phyloP scores from a whole-genome alignment of 495 filamentous ascomycete species.

The Podospora pseudoanserina region DNA sequence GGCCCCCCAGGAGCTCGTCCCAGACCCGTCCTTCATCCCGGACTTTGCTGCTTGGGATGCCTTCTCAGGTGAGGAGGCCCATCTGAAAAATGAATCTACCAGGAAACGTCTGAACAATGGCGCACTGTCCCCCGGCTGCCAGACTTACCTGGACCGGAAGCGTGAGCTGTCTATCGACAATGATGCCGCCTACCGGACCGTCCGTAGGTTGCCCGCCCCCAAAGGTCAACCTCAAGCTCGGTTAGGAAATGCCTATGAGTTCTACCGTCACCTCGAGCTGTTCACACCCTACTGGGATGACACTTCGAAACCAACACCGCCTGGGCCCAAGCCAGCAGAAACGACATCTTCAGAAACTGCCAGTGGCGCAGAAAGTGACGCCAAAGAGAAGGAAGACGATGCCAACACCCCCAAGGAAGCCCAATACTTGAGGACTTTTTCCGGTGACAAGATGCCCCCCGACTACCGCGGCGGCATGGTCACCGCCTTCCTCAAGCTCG shows the following conservation, averaged over 20 bases:
- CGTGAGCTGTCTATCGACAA: constrained; percentile 50
- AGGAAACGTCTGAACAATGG: constrained; percentile 43
- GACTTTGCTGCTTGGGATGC: constrained; percentile 45
- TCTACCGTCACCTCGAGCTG: constrained; percentile 52
- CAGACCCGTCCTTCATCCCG: constrained; percentile 46
- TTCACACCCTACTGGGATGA: constrained; percentile 53
- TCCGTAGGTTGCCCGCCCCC: constrained; percentile 48
- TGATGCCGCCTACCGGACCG: constrained; percentile 48
- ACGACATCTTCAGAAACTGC: constrained; percentile 18
- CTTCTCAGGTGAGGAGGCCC: constrained; percentile 42
- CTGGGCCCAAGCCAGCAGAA: constrained; percentile 13
- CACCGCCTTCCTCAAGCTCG: constrained; percentile 69
- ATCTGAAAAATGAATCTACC: constrained; percentile 41
- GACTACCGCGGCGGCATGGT: constrained; percentile 68
- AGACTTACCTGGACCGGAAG: constrained; percentile 49
- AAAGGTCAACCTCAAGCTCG: constrained; percentile 45
- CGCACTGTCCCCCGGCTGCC: constrained; percentile 47
- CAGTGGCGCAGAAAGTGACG: background rate
- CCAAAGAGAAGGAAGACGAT: constrained; percentile 18
- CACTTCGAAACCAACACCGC: constrained; percentile 37
- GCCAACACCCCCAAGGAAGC: constrained; percentile 6
- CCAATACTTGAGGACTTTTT: constrained; percentile 48
- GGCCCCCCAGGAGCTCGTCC: constrained; percentile 42
- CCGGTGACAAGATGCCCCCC: constrained; percentile 70
- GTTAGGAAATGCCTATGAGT: constrained; percentile 56